Evolutionary conservation across 2,329 filamentous ascomycete genomes (phyloP), one percentile per base, ranked within the genome.

Genomic region (Capronia americana): DNA sequence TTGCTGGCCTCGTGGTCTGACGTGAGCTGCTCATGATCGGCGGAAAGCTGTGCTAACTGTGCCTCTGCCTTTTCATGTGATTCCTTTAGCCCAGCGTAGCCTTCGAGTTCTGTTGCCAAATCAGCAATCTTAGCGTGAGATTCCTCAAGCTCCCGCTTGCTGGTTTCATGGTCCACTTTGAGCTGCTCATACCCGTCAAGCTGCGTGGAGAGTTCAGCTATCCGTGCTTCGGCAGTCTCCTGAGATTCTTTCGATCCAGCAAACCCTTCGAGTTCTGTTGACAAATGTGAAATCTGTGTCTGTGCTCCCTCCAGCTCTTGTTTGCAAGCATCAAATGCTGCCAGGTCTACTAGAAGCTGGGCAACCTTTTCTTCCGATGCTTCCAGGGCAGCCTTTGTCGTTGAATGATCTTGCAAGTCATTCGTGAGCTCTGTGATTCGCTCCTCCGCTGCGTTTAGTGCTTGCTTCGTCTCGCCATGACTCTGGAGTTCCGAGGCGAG

Each of bases 301-400:
- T 62, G 50, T 30, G 66, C 65, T 4, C 28, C 50, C 51, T 63
- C 65, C 7, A 70, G 62, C 26, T 67, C 68, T 57, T 65, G 32
- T 24, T 63, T 67, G 56, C 51, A 57, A 11, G 59, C 59, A 8
- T 60, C 57, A 54, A 61, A 63, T 2, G 51, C 44, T 26, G 44
- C 68, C 14, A 70, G 57, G 4, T 69, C 63, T 14, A 63, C 20
- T n/a, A 54, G 34, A 20, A 70, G 69, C 44, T 69, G 57, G 24
- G 61, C 66, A 30, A 66, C 38, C 30, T 62, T 64, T 26, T 48
- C 64, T 57, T 66, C 65, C 14, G 65, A 65, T 11, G 65, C 50
- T 48, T 65, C 64, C 6, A 69, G 57, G 20, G 64, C 67, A 4
- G 66, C 56, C 24, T 67, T 61, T 12, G 54, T 41, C 14, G 55